phyloP scores from a whole-genome alignment of 2,329 filamentous ascomycete species.

The Aspergillus tamarii region DNA sequence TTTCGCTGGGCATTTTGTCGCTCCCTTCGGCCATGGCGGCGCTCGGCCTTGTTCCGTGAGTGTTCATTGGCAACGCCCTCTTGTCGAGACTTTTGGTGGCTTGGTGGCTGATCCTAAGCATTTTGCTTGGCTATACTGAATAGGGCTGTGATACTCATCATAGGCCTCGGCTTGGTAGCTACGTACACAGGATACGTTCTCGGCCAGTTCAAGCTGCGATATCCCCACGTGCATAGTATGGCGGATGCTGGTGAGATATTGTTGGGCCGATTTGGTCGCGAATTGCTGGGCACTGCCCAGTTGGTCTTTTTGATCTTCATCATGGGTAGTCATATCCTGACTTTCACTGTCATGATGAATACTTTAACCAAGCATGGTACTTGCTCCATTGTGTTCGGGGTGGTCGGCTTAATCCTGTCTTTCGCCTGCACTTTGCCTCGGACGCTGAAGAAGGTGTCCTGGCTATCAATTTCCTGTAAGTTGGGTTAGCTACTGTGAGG shows the following conservation, averaged over 20 bases:
- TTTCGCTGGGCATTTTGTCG: constrained; percentile 59
- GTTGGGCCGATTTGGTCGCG: constrained; percentile 61
- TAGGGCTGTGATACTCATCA: constrained; percentile 45
- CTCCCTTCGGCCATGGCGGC: constrained; percentile 54
- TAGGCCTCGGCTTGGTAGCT: constrained; percentile 55
- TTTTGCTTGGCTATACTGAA: neutral
- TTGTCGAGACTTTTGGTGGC: constrained; percentile 1
- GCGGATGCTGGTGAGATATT: constrained; percentile 67
- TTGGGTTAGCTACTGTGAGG: neutral
- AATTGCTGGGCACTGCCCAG: constrained; percentile 64
- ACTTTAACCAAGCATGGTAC: constrained; percentile 61
- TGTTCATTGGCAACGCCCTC: constrained; percentile 9
- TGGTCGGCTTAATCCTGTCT: constrained; percentile 59
- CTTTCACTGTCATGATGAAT: constrained; percentile 67
- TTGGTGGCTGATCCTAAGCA: neutral
- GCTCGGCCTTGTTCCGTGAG: constrained; percentile 54
- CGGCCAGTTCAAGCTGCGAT: constrained; percentile 58
- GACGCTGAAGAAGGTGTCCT: constrained; percentile 62
- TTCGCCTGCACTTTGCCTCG: constrained; percentile 61
- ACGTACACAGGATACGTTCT: constrained; percentile 62
- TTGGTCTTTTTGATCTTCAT: constrained; percentile 66
- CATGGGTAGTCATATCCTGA: constrained; percentile 68
- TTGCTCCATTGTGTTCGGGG: constrained; percentile 64
- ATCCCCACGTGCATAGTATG: constrained; percentile 65
- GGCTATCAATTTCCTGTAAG: constrained; percentile 57